phyloP scores from a whole-genome alignment of 495 filamentous ascomycete species.

The Durotheca rogersii region DNA sequence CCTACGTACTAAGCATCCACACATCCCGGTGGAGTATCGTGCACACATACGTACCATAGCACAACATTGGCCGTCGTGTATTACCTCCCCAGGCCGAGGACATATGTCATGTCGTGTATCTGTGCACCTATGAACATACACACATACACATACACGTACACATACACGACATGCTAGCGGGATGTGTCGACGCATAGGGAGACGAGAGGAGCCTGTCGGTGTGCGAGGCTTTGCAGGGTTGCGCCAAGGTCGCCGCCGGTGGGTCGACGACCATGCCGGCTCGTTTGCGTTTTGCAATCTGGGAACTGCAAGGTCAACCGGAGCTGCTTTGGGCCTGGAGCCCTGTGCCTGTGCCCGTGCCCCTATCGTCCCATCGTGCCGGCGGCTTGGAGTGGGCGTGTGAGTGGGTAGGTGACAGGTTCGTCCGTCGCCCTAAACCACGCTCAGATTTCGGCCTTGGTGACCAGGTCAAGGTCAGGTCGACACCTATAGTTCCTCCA shows the following conservation, averaged over 20 bases:
- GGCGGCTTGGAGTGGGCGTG: conserved; percentile 19
- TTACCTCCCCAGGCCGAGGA: no score
- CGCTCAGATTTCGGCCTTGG: not conserved
- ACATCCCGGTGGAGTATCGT: no score
- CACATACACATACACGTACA: no score
- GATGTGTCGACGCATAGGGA: no score
- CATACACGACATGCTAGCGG: no score
- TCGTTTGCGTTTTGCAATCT: conserved; percentile 26
- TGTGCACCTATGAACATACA: no score
- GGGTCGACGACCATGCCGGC: conserved; percentile 22
- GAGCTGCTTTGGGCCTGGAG: conserved; percentile 19
- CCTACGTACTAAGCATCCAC: no score
- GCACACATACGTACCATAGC: no score
- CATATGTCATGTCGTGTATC: no score
- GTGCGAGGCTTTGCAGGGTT: conserved; percentile 15
- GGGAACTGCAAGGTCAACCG: conserved; percentile 24
- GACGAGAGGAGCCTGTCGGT: conserved; percentile 17
- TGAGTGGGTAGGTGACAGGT: conserved; percentile 14
- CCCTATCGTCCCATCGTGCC: conserved; percentile 20
- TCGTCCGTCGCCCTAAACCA: conserved; percentile 2
- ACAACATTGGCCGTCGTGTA: no score
- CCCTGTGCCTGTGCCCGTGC: no score
- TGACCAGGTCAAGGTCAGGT: not conserved
- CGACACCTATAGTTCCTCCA: conserved; percentile 14
- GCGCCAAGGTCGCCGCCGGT: conserved; percentile 14